Conservation (phyloP, 78 protist genomes). For the Anaeramoeba flamelloides region DNA sequence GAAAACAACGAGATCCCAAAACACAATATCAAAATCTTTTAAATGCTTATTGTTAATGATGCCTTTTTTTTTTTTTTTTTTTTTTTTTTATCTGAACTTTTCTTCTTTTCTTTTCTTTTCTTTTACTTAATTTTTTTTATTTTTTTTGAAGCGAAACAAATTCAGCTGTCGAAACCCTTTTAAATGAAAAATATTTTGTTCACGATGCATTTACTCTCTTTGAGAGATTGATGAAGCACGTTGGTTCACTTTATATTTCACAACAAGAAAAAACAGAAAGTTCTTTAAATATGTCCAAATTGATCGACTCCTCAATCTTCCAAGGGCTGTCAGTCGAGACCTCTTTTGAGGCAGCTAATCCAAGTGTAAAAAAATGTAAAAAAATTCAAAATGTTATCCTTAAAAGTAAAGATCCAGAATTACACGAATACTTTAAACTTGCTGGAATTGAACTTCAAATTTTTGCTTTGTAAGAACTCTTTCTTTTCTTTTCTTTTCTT, state of each 20-base stretch:
- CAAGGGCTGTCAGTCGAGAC: neutral
- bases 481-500: no score
- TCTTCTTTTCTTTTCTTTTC: no score
- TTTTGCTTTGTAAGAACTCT: constrained; percentile 1
- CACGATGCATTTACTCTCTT: neutral
- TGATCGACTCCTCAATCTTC: neutral
- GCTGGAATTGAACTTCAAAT: neutral
- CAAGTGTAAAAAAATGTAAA: neutral
- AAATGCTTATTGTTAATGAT: no score
- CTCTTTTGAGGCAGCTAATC: neutral
- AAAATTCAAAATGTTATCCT: neutral
- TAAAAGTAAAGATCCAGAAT: neutral
- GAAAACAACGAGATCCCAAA: no score
- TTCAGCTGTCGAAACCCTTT: no score
- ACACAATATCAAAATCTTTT: no score
- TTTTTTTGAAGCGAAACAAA: no score
- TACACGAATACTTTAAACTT: neutral
- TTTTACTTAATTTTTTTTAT: no score
- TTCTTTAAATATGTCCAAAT: neutral
- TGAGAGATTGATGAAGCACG: neutral
- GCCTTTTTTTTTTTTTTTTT: no score
- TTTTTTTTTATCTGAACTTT: no score
- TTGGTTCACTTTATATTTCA: neutral
- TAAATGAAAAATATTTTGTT: neutral
- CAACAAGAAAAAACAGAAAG: neutral